Conservation (phyloP, 148 eudicot species). For the Selenicereus undatus region DNA sequence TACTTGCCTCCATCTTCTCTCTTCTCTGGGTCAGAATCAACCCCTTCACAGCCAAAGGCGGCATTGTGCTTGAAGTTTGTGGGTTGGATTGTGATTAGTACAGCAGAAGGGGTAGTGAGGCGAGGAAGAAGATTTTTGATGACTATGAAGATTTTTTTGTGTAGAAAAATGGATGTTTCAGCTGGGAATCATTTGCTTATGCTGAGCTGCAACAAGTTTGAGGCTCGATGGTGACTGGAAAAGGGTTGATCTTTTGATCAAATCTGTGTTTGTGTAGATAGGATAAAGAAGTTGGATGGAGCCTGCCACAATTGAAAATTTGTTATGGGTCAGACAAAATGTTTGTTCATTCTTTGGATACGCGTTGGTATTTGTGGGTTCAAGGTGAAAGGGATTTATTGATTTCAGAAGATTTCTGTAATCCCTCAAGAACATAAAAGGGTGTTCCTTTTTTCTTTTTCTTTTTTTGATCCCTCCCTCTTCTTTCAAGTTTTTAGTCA, state of each 20-base stretch:
- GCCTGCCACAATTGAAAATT: slow-evolving; percentile 20
- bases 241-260: not conserved
- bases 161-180: slow-evolving; percentile 8
- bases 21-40: slow-evolving; percentile 89
- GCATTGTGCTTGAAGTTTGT: slow-evolving; percentile 78
- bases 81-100: slow-evolving; percentile 81
- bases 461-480: not conserved
- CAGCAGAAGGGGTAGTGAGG: not conserved
- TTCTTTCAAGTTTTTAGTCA: not conserved
- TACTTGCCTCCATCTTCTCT: slow-evolving; percentile 82
- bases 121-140: slow-evolving; percentile 18
- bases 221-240: not conserved
- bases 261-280: slow-evolving; percentile 21
- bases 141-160: slow-evolving; percentile 20
- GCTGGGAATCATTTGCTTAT: not conserved
- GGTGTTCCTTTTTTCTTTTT: not conserved
- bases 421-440: slow-evolving; percentile 40
- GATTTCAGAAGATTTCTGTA: slow-evolving; percentile 28
- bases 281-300: slow-evolving; percentile 6
- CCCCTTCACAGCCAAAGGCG: slow-evolving; percentile 68
- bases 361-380: slow-evolving; percentile 35
- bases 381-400: slow-evolving; percentile 26
- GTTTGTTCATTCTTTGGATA: slow-evolving; percentile 49
- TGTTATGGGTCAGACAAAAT: slow-evolving; percentile 29
- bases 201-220: slow-evolving; percentile 9